Evolutionary conservation across 1,284 basidiomycete genomes (phyloP).

Genomic region (Tranzscheliella williamsii): DNA sequence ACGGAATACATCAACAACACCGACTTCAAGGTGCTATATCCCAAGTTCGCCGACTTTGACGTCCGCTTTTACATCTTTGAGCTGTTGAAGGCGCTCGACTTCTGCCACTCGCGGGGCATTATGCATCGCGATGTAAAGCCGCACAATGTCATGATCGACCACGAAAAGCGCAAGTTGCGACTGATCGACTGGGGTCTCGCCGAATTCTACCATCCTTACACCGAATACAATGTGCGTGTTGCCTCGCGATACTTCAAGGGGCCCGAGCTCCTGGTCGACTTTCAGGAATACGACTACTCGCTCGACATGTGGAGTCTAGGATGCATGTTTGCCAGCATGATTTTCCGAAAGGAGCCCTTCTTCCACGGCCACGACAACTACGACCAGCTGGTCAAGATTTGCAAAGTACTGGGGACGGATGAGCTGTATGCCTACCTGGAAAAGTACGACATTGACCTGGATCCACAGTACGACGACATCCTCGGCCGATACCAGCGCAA

Average conservation of each 20-base stretch:
- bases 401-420: slow-evolving; percentile 95
- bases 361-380: slow-evolving; percentile 99
- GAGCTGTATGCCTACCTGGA: slow-evolving; percentile 74
- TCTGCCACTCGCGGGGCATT: slow-evolving; percentile 96
- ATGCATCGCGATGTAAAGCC: slow-evolving; percentile 99
- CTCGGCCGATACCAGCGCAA: slow-evolving; percentile 75
- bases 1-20: slow-evolving; percentile 99
- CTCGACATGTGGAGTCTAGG: slow-evolving; percentile 96
- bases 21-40: slow-evolving; percentile 96
- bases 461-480: slow-evolving; percentile 61
- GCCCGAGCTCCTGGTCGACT: slow-evolving; percentile 94
- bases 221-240: slow-evolving; percentile 96
- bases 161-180: slow-evolving; percentile 89
- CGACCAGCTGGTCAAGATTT: slow-evolving; percentile 97
- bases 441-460: slow-evolving; percentile 70
- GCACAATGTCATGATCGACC: slow-evolving; percentile 99
- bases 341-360: slow-evolving; percentile 98
- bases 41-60: slow-evolving; percentile 90
- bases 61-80: slow-evolving; percentile 97
- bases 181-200: slow-evolving; percentile 99
- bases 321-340: slow-evolving; percentile 85
- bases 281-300: slow-evolving; percentile 92
- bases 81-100: slow-evolving; percentile 95
- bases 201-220: slow-evolving; percentile 97
- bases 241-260: slow-evolving; percentile 98